Percentiles rank a stretch among this genome's conserved stretches.
These are phyloP conservation scores for Penicillium sp. DNA, from an alignment of 2,329 filamentous ascomycete species.

Conservation along the genomic window DNA sequence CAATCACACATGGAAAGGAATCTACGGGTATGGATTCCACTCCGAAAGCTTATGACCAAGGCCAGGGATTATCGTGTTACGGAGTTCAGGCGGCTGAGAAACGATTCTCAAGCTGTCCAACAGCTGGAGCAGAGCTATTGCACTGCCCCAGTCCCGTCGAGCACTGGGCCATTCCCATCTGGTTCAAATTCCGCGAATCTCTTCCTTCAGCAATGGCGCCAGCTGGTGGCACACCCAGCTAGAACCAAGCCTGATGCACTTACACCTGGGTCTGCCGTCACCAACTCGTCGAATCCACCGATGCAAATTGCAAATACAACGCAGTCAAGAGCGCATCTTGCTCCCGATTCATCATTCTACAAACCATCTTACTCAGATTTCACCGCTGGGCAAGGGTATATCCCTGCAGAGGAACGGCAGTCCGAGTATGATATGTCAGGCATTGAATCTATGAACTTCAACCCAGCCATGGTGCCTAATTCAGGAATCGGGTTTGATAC, in stretches of 20 bases:
- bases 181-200: slow-evolving; percentile 14
- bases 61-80: slow-evolving; percentile 32
- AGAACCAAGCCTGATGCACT: too few relatives aligned
- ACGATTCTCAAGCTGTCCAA: slow-evolving; percentile 24
- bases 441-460: not conserved
- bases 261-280: too few relatives aligned
- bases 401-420: not conserved
- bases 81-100: slow-evolving; percentile 31
- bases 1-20: slow-evolving; percentile 32
- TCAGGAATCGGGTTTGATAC: not conserved
- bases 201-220: slow-evolving; percentile 32
- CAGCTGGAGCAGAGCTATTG: slow-evolving; percentile 9
- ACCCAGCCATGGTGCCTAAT: not conserved
- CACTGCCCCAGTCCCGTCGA: slow-evolving; percentile 23
- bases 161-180: slow-evolving; percentile 25
- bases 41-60: slow-evolving; percentile 33
- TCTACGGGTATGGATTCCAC: slow-evolving; percentile 35
- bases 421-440: not conserved
- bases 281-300: not conserved
- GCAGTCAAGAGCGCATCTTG: not conserved
- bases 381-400: not conserved
- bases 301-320: not conserved
- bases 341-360: not conserved
- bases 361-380: not conserved
- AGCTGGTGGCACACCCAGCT: slow-evolving; percentile 18